A percentile compares a stretch with the other conserved stretches of the same genome.
Evolutionary conservation across 306 rosid genomes (phyloP).

Genomic region (Vigna angularis): DNA sequence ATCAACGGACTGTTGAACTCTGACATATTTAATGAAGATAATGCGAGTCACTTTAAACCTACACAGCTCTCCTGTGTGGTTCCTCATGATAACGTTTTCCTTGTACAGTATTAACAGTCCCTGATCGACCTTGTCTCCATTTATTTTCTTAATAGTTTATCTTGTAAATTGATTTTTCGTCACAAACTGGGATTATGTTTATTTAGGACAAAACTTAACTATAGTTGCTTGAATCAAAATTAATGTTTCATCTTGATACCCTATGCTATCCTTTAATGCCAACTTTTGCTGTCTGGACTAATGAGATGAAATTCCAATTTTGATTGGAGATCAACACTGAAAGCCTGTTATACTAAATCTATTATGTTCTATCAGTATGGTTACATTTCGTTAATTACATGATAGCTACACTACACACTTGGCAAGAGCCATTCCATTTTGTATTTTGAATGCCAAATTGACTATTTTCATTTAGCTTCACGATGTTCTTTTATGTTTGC

Average conservation of each 20-base stretch:
- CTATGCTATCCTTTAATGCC: background rate
- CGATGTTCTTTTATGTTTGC: background rate
- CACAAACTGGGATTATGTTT: background rate
- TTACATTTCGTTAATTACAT: background rate
- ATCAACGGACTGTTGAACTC: slow-evolving; percentile 26
- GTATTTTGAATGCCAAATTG: slow-evolving; percentile 11
- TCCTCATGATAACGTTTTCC: slow-evolving; percentile 43
- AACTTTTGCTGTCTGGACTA: background rate
- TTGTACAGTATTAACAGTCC: slow-evolving; percentile 48
- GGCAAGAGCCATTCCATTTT: background rate
- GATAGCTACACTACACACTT: background rate
- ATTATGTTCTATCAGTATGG: background rate
- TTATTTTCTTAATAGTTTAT: slow-evolving; percentile 2
- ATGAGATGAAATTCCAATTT: background rate
- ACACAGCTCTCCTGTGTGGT: slow-evolving; percentile 50
- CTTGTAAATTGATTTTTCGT: slow-evolving; percentile 32
- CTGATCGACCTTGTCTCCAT: background rate
- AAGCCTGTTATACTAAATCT: background rate
- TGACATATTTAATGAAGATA: slow-evolving; percentile 23
- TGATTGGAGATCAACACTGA: background rate
- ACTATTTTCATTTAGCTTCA: background rate
- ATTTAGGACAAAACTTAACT: background rate
- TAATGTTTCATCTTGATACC: background rate
- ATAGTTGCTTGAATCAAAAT: background rate
- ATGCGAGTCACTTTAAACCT: slow-evolving; percentile 27